Evolutionary conservation across 1,284 basidiomycete genomes (phyloP), one percentile per base, ranked within the genome.

Genomic region (Tetrapyrgos nigripes): DNA sequence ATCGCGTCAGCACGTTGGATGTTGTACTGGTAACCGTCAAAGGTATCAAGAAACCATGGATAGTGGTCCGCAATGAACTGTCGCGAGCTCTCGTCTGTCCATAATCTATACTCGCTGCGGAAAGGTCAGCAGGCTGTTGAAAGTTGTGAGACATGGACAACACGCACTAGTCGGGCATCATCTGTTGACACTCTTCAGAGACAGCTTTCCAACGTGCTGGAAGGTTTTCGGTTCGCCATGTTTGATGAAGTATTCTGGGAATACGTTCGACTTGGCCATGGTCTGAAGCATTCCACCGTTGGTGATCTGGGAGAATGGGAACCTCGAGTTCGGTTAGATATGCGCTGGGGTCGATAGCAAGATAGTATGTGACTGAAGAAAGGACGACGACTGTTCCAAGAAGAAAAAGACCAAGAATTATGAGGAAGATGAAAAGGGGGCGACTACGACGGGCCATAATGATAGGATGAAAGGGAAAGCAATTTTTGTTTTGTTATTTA

Each of bases 1-100:
- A 99, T 98, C 35, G 87, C 93, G 74, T 99, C 97, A 28, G 97
- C 97, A 35, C 97, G 92, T 73, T 98, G 97, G 69, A 99, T 99
- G 46, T 88, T 83, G 76, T 97, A 99, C 50, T 86, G 83, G 82
- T 99, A 99, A 64, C 84, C 83, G 77, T 98, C 95, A 69, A 92
- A 99, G 50, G 93, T 96, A 66, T 92, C 84, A 50, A 99, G 82
- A 77, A 98, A 97, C 89, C 94, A 95, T 11, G 91, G 82, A 71
- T 99, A 99, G 62, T 96, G 77, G 58, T 86, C 77, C 17, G 89
- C 89, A 69, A 99, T 92, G 73, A 99, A 98, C 64, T 93, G 84
- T 66, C 95, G 89, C 14, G 97, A 93, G 61, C 83, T 80, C 11
- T 88, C 92, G 73, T 99, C 97, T 21, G 97, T 97, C 97, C 97